phyloP scores from a whole-genome alignment of 176 grass and related monocot species.

The Cenchrus fungigraminus region DNA sequence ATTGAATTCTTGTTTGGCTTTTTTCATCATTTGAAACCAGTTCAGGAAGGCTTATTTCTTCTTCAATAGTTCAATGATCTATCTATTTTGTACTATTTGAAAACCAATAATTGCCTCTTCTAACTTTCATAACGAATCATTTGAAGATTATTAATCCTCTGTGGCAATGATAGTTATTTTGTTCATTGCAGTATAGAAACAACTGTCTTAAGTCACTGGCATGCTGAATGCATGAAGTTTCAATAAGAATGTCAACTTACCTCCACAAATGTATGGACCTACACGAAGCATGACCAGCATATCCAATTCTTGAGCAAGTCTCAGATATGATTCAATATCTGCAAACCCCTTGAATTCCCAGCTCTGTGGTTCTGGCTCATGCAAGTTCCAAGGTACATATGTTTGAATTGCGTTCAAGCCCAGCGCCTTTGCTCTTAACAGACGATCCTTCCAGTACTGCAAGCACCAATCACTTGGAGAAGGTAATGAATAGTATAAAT shows the following conservation, averaged over 20 bases:
- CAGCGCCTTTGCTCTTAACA: slow-evolving; percentile 85
- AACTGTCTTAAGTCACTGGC: background rate
- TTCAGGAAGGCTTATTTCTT: background rate
- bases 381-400: slow-evolving; percentile 94
- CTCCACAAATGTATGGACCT: slow-evolving; percentile 94
- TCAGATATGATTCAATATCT: slow-evolving; percentile 77
- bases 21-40: background rate
- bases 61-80: background rate
- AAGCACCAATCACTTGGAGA: slow-evolving; percentile 30
- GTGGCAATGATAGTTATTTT: background rate
- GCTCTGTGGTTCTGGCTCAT: slow-evolving; percentile 68
- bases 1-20: background rate
- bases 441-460: slow-evolving; percentile 93
- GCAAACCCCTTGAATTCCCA: slow-evolving; percentile 74
- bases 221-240: slow-evolving; percentile 14
- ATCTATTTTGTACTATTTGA: background rate
- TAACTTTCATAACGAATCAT: background rate
- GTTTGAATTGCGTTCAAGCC: slow-evolving; percentile 96
- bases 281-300: slow-evolving; percentile 91
- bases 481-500: slow-evolving; percentile 15
- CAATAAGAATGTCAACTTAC: slow-evolving; percentile 43
- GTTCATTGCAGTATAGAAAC: background rate
- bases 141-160: slow-evolving; percentile 5
- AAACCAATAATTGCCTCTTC: slow-evolving; percentile 1
- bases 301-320: slow-evolving; percentile 81